Base-by-base conservation (phyloP, 768 basidiomycete species). In the Cystobasidium onofrii region DNA sequence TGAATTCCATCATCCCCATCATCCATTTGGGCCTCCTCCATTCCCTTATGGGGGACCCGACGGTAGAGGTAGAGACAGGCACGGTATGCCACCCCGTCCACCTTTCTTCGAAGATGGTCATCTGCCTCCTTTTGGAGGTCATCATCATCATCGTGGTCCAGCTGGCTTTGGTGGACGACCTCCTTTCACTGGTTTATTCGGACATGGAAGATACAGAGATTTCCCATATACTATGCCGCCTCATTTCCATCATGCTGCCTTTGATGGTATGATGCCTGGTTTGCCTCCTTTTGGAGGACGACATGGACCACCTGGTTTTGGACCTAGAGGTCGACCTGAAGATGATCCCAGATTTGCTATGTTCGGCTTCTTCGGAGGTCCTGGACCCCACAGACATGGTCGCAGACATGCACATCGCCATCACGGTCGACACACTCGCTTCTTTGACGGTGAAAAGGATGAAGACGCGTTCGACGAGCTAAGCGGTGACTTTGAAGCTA, bases 101-200 rank as follows among this genome's bases (percentile, higher is more conserved):
- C 74, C 64, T 71, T 75, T 43, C 61, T n/a, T 36, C 78, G 4
- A 54, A 74, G 1, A 76, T 75, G 10, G 29, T 69, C 41, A 60
- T 60, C 29, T 29, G 17, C 57, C 27, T 60, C 57, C 4, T 60
- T 34, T 29, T 23, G 33, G 23, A 9, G 27, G 27, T 34, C 57
- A 60, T 29, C 4, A 25, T 60, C 57, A 34, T 29, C 57, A 60
- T 60, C 13, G 57, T 4, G 29, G 29, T 13, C 57, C 29, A 20
- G 17, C 6, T 60, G 57, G 57, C 13, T 60, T 27, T 34, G 57
- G 25, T 4, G 57, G 27, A 60, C 2, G n/a, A 9, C 46, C 46
- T 50, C 46, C n/a, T 20, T 50, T 50, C n/a, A 3, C 46, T 50
- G 46, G 46, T 9, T 9, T n/a, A 20, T 50, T 50, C 46, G n/a